These are phyloP conservation scores for Sistotremastrum suecicum DNA, from an alignment of 768 basidiomycete species.

Conservation along the genomic window DNA sequence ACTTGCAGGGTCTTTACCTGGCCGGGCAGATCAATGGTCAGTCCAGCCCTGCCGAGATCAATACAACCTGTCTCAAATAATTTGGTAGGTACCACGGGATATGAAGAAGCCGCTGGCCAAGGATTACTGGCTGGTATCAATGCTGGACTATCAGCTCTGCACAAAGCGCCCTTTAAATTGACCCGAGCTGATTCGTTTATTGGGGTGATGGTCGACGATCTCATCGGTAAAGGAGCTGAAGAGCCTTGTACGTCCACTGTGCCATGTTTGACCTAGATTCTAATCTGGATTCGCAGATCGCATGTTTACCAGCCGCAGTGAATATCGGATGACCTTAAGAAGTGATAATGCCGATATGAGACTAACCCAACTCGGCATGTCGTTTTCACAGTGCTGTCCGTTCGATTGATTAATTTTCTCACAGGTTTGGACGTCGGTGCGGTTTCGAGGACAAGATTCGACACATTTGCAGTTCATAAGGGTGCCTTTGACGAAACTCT, in stretches of 20 bases:
- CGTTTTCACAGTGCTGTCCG: neutral
- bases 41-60: neutral
- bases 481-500: slow-evolving; percentile 21
- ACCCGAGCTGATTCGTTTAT: slow-evolving; percentile 78
- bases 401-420: neutral
- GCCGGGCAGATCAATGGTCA: slow-evolving; percentile 82
- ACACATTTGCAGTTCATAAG: slow-evolving; percentile 18
- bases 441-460: slow-evolving; percentile 31
- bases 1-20: slow-evolving; percentile 58
- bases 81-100: slow-evolving; percentile 70
- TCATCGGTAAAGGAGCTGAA: slow-evolving; percentile 77
- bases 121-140: slow-evolving; percentile 83
- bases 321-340: slow-evolving; percentile 78
- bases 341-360: slow-evolving; percentile 83
- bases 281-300: slow-evolving; percentile 37
- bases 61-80: neutral
- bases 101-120: slow-evolving; percentile 89
- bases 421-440: slow-evolving; percentile 28
- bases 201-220: slow-evolving; percentile 88
- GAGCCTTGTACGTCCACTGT: slow-evolving; percentile 59
- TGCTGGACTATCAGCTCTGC: slow-evolving; percentile 56
- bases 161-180: slow-evolving; percentile 42
- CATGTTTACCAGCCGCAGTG: slow-evolving; percentile 87
- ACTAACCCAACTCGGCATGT: slow-evolving; percentile 37
- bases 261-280: neutral